Percentiles rank a stretch among this genome's conserved stretches.
Evolutionary conservation across 352 stramenopile species (phyloP).

Genomic region (Globisporangium paddicum): DNA sequence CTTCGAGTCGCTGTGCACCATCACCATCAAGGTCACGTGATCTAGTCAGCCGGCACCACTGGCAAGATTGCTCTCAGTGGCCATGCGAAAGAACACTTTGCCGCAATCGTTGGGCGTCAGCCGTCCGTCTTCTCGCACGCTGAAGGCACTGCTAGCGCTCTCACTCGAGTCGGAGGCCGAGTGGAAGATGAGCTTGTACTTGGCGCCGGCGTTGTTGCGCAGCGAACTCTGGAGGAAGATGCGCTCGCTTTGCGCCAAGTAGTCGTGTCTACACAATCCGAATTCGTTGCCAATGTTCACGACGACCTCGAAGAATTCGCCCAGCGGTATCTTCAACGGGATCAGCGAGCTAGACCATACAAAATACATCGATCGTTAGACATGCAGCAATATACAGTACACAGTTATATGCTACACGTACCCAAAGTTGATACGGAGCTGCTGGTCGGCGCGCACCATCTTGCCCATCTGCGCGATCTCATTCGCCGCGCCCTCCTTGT

Average conservation of each 20-base stretch:
- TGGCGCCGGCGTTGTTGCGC: conserved; percentile 24
- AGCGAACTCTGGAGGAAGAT: conserved; percentile 50
- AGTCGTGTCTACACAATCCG: conserved; percentile 62
- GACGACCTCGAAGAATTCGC: conserved; percentile 49
- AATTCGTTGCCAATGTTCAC: conserved; percentile 86
- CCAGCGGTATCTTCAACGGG: conserved; percentile 43
- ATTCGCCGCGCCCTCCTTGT: conserved; percentile 40
- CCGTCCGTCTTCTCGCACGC: conserved; percentile 20
- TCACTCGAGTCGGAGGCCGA: neutral
- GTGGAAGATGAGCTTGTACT: conserved; percentile 27
- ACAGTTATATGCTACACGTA: conserved; percentile 11
- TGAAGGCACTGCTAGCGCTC: conserved; percentile 9
- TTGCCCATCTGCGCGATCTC: conserved; percentile 59
- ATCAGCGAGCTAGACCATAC: conserved; percentile 30
- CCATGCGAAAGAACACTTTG: conserved; percentile 46
- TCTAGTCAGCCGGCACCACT: neutral
- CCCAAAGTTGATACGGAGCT: conserved; percentile 79
- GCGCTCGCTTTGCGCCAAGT: conserved; percentile 33
- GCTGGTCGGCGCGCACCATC: conserved; percentile 76
- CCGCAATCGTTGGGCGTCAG: conserved; percentile 59
- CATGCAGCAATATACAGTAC: neutral
- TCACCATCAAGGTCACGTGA: conserved; percentile 36
- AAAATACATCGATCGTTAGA: no score
- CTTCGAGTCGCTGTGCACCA: conserved; percentile 25
- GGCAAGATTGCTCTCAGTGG: conserved; percentile 13